A percentile compares a stretch with the other conserved stretches of the same genome.
phyloP scores from a whole-genome alignment of 2,329 filamentous ascomycete species.

The Hypoxylon sp. region DNA sequence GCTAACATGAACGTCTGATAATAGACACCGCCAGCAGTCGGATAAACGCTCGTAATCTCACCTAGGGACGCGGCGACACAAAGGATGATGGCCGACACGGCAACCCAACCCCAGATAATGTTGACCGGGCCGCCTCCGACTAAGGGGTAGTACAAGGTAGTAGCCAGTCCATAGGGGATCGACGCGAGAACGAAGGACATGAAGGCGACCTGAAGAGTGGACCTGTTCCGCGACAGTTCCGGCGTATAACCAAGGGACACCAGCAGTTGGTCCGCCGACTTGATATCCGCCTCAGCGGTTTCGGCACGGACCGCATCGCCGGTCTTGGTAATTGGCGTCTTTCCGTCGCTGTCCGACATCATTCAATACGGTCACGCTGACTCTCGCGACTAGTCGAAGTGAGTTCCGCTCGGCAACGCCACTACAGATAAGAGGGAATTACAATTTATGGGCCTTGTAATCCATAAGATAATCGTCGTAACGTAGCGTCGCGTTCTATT shows the following conservation, averaged over 20 bases:
- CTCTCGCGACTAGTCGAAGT: constrained; percentile 21
- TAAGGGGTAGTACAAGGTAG: constrained; percentile 76
- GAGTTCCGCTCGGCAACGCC: constrained; percentile 12
- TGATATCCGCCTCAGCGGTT: constrained; percentile 53
- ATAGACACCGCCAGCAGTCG: constrained; percentile 83
- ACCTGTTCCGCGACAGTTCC: constrained; percentile 73
- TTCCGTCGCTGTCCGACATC: constrained; percentile 38
- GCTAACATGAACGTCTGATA: constrained; percentile 84
- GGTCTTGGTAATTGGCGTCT: constrained; percentile 33
- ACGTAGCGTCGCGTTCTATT: not conserved
- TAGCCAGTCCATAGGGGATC: constrained; percentile 80
- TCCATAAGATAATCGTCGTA: constrained; percentile 16
- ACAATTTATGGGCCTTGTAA: not conserved
- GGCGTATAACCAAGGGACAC: constrained; percentile 75
- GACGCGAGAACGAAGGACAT: constrained; percentile 83
- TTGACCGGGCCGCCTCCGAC: constrained; percentile 75
- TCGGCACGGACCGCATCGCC: constrained; percentile 32
- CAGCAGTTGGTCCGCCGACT: constrained; percentile 72
- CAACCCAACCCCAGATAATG: constrained; percentile 80
- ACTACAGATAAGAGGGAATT: constrained; percentile 1
- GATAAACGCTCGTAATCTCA: constrained; percentile 82
- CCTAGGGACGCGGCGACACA: constrained; percentile 78
- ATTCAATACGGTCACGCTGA: constrained; percentile 21
- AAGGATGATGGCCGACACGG: constrained; percentile 76
- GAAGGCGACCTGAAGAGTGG: constrained; percentile 77